A percentile compares a stretch with the other conserved stretches of the same genome.
Evolutionary conservation across 163 green algal genomes (phyloP).

Genomic region (Dunaliella salina): DNA sequence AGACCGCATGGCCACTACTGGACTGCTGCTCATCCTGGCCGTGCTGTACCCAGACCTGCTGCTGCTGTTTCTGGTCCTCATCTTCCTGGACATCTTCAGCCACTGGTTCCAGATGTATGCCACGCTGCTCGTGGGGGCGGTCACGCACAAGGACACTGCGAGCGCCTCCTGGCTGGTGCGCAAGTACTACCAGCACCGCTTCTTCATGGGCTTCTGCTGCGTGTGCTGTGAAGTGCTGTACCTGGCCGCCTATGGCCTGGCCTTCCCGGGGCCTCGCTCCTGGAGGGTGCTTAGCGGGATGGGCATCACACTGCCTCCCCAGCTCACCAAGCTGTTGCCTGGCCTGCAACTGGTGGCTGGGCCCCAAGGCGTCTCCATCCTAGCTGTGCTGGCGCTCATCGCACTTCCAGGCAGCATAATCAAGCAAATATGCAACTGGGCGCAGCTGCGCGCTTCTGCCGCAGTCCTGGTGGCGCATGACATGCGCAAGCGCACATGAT

Average conservation of each 20-base stretch:
- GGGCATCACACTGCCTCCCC: not conserved
- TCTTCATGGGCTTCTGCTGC: conserved; percentile 98
- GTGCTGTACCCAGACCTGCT: conserved; percentile 44
- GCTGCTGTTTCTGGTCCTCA: conserved; percentile 62
- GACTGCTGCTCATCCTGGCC: conserved; percentile 75
- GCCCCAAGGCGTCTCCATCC: conserved; percentile 24
- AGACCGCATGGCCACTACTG: conserved; percentile 82
- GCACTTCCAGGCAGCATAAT: conserved; percentile 60
- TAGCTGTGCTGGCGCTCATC: conserved; percentile 16
- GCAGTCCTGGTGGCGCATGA: conserved; percentile 54
- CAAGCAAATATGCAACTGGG: conserved; percentile 74
- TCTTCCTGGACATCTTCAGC: conserved; percentile 87
- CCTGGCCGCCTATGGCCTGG: conserved; percentile 33
- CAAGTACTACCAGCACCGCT: conserved; percentile 82
- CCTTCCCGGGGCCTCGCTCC: conserved; percentile 11
- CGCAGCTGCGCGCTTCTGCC: conserved; percentile 62
- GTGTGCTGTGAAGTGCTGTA: conserved; percentile 65
- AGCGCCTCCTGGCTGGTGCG: conserved; percentile 69
- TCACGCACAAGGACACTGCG: conserved; percentile 74
- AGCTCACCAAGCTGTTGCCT: conserved; percentile 6
- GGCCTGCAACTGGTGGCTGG: not conserved
- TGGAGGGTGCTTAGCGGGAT: not conserved
- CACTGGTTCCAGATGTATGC: conserved; percentile 93
- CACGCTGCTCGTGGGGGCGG: conserved; percentile 55
- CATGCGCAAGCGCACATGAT: conserved; percentile 12